These are phyloP conservation scores for Pythium grandisporangium DNA, from an alignment of 352 stramenopile genomes.

Conservation along the genomic window DNA sequence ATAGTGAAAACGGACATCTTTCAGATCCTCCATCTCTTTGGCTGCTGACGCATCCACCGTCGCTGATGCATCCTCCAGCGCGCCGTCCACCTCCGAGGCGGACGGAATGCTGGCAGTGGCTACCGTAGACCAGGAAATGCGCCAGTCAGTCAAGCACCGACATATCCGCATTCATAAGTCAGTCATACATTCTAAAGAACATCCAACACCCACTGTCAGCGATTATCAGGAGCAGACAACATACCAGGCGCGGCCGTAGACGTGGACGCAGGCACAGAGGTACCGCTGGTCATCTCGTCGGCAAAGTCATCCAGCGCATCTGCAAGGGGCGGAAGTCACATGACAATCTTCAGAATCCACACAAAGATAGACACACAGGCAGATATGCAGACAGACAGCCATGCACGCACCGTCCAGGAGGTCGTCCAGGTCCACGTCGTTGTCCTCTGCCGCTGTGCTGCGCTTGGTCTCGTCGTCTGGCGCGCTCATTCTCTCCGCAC, in stretches of 20 bases:
- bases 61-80: constrained; percentile 33
- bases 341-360: background rate
- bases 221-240: no score
- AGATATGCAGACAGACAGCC: background rate
- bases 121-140: no score
- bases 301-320: constrained; percentile 82
- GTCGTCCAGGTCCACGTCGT: constrained; percentile 72
- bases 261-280: constrained; percentile 1
- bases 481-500: background rate
- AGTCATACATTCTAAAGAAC: no score
- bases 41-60: constrained; percentile 32
- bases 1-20: constrained; percentile 45
- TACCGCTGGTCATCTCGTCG: constrained; percentile 37
- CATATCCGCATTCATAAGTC: no score
- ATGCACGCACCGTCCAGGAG: constrained; percentile 50
- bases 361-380: no score
- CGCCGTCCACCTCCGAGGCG: constrained; percentile 24
- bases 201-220: no score
- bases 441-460: constrained; percentile 16
- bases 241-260: constrained; percentile 5
- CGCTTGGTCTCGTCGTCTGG: constrained; percentile 20
- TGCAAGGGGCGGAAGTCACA: constrained; percentile 7
- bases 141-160: no score
- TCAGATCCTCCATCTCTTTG: constrained; percentile 48
- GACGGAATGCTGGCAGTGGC: no score